Conservation (phyloP, 1,139 yeast genomes). For the Eremothecium coryli region DNA sequence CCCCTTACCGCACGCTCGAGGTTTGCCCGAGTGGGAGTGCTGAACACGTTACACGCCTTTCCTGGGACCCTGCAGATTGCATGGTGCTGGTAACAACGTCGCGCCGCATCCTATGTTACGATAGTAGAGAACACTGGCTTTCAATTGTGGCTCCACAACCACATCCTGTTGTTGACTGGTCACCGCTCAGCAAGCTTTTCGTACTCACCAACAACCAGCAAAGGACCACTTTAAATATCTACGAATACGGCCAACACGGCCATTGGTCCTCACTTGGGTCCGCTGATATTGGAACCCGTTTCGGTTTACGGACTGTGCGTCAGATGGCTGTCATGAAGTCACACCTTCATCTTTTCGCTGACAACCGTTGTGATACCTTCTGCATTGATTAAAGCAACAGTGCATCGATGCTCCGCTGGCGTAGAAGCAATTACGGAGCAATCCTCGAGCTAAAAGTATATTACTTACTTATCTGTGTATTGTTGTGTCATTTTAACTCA, state of each 20-base stretch:
- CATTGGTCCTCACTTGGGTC: conserved; percentile 21
- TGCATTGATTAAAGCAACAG: conserved; percentile 2
- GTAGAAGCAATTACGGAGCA: too few species aligned
- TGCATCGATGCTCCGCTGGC: too few species aligned
- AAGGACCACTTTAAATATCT: conserved; percentile 18
- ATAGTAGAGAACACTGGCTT: conserved; percentile 7
- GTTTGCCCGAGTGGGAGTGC: background rate
- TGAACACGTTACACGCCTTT: conserved; percentile 2
- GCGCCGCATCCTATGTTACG: conserved; percentile 10
- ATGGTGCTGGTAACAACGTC: conserved; percentile 7
- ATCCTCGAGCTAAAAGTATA: too few species aligned
- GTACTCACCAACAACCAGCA: conserved; percentile 19
- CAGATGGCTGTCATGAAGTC: conserved; percentile 7
- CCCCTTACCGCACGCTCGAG: conserved; percentile 3
- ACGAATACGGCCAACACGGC: conserved; percentile 11
- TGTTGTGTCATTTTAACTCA: background rate
- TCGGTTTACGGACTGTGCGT: conserved; percentile 14
- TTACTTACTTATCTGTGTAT: too few species aligned
- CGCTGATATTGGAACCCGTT: conserved; percentile 20
- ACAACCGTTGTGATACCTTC: conserved; percentile 1
- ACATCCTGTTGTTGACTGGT: conserved; percentile 7
- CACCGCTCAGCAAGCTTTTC: conserved; percentile 10
- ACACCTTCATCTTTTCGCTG: conserved; percentile 1
- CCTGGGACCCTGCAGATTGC: conserved; percentile 4
- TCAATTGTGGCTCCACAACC: conserved; percentile 8